A percentile compares a stretch with the other conserved stretches of the same genome.
phyloP scores from a whole-genome alignment of 352 stramenopile species.

The Globisporangium iwayamae region DNA sequence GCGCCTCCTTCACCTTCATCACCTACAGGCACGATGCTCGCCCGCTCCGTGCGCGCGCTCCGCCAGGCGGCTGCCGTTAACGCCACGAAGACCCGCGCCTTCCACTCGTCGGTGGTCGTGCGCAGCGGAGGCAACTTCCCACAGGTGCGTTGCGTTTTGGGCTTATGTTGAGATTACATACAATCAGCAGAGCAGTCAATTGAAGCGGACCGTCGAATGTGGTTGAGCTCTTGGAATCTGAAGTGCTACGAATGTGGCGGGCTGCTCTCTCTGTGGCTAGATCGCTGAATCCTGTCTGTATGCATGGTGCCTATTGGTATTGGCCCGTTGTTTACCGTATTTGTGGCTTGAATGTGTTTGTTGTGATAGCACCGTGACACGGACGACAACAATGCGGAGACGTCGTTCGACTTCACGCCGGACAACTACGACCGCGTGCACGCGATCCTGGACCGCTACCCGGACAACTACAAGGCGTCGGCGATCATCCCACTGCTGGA shows the following conservation, averaged over 20 bases:
- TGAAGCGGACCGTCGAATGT: neutral
- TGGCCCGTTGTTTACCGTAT: neutral
- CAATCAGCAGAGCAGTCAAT: neutral
- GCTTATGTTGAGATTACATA: neutral
- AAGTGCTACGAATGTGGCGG: neutral
- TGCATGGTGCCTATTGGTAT: neutral
- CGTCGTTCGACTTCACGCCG: constrained; percentile 96
- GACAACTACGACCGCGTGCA: constrained; percentile 97
- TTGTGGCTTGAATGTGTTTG: neutral
- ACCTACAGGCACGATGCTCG: constrained; percentile 37
- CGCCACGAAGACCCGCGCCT: constrained; percentile 25
- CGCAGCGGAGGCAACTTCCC: constrained; percentile 31
- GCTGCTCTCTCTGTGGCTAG: neutral
- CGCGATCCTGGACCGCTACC: constrained; percentile 96
- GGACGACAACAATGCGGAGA: constrained; percentile 95
- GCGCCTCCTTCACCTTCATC: neutral
- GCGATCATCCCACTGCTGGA: constrained; percentile 99
- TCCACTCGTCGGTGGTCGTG: constrained; percentile 49
- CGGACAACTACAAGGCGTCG: constrained; percentile 98
- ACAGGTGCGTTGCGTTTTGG: constrained; percentile 14
- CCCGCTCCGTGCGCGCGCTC: constrained; percentile 52
- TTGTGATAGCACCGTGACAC: constrained; percentile 92
- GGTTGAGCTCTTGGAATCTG: neutral
- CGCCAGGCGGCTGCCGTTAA: constrained; percentile 13
- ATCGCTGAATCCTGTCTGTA: neutral